A percentile compares a stretch with the other conserved stretches of the same genome.
phyloP scores from a whole-genome alignment of 108 stramenopile genomes.

The Fragilaria crotonensis region DNA sequence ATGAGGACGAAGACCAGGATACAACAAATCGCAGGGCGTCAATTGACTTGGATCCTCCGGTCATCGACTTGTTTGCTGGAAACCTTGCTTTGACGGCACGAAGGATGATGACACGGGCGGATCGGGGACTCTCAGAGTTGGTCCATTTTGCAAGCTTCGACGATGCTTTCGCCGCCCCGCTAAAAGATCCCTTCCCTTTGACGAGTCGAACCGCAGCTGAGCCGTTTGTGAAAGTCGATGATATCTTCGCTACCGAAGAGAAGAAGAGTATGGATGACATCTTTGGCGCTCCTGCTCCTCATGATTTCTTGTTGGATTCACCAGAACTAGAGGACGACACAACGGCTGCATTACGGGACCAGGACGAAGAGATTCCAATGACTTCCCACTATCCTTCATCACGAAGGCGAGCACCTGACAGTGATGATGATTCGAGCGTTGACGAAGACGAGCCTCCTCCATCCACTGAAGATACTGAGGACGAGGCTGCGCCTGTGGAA shows the following conservation, averaged over 20 bases:
- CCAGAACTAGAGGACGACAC: background rate
- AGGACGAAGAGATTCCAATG: background rate
- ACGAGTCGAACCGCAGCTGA: background rate
- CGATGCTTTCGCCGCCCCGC: constrained; percentile 13
- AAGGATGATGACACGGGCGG: background rate
- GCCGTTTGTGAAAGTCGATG: background rate
- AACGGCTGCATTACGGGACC: background rate
- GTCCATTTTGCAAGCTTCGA: constrained; percentile 28
- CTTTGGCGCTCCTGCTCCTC: constrained; percentile 1
- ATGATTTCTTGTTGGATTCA: background rate
- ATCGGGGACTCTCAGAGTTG: constrained; percentile 8
- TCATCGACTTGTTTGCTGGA: constrained; percentile 77
- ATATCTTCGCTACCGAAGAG: background rate
- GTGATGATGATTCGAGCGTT: constrained; percentile 2
- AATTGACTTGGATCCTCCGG: constrained; percentile 33
- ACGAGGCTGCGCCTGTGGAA: background rate
- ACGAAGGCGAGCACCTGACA: background rate
- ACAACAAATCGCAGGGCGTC: constrained; percentile 25
- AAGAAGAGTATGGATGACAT: background rate
- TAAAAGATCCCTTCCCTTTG: background rate
- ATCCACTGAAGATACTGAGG: background rate
- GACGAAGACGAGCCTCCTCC: background rate
- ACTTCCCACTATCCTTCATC: background rate
- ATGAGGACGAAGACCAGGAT: constrained; percentile 19
- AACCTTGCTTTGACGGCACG: constrained; percentile 28